These are phyloP conservation scores for Daphne laureola DNA, from an alignment of 441 rosid genomes.

Conservation along the genomic window DNA sequence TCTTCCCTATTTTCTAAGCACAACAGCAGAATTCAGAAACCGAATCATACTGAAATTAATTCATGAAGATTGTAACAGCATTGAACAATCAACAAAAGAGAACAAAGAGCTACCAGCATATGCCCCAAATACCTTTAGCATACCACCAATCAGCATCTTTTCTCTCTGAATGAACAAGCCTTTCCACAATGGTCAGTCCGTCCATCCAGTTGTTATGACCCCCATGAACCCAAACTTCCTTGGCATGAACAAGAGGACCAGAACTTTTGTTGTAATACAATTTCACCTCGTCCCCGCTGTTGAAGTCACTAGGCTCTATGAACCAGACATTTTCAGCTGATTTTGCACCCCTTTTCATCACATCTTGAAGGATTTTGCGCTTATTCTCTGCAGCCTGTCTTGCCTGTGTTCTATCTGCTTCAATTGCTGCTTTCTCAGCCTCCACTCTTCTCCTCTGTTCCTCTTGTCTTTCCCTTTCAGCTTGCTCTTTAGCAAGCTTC, in stretches of 20 bases:
- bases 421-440: constrained; percentile 66
- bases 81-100: background rate
- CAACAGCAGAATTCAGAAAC: no score
- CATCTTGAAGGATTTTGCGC: constrained; percentile 32
- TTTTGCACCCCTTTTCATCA: constrained; percentile 44
- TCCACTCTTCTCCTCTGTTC: constrained; percentile 72
- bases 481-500: constrained; percentile 71
- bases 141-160: constrained; percentile 80
- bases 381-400: constrained; percentile 50
- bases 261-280: constrained; percentile 67
- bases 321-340: constrained; percentile 60
- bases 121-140: constrained; percentile 48
- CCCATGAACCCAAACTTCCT: constrained; percentile 86
- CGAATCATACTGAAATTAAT: no score
- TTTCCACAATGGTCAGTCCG: constrained; percentile 58
- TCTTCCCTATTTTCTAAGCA: no score
- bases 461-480: constrained; percentile 62
- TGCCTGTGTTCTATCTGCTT: constrained; percentile 78
- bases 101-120: background rate
- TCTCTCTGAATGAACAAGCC: constrained; percentile 41
- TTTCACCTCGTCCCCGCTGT: constrained; percentile 46
- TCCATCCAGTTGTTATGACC: constrained; percentile 75
- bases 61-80: no score
- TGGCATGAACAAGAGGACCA: constrained; percentile 62
- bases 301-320: constrained; percentile 61